These are phyloP conservation scores for Colletotrichum sojae DNA, from an alignment of 2,329 filamentous ascomycete genomes.

Conservation along the genomic window DNA sequence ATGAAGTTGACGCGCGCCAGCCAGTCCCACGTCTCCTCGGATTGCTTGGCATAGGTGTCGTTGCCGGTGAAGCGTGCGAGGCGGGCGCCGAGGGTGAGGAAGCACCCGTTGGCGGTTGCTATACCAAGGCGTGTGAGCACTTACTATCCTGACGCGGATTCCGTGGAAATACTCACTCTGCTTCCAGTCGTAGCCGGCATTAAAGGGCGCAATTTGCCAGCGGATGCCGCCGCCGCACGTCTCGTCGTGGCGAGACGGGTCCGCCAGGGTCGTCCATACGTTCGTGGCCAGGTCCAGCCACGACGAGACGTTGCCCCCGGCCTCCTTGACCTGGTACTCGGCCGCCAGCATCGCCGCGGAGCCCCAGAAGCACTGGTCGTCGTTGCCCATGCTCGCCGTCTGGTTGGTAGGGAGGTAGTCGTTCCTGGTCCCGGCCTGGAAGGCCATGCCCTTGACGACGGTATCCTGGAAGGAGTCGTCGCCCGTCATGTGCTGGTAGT, in stretches of 20 bases:
- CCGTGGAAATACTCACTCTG: slow-evolving; percentile 51
- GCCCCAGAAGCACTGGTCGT: slow-evolving; percentile 74
- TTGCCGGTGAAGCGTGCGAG: slow-evolving; percentile 74
- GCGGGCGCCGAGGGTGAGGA: slow-evolving; percentile 68
- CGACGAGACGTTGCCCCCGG: slow-evolving; percentile 53
- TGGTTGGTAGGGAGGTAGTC: slow-evolving; percentile 66
- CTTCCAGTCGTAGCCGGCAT: slow-evolving; percentile 78
- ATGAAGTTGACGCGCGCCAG: slow-evolving; percentile 63
- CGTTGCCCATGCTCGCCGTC: slow-evolving; percentile 65
- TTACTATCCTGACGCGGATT: background rate
- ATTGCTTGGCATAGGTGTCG: slow-evolving; percentile 68
- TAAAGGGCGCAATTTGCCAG: slow-evolving; percentile 77
- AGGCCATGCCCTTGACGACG: slow-evolving; percentile 59
- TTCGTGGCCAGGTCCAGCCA: slow-evolving; percentile 71
- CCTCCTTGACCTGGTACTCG: slow-evolving; percentile 66
- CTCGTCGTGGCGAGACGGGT: slow-evolving; percentile 61
- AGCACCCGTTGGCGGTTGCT: slow-evolving; percentile 62
- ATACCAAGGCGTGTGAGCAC: background rate
- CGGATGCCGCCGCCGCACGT: slow-evolving; percentile 74
- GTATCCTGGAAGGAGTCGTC: slow-evolving; percentile 67
- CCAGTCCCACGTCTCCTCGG: slow-evolving; percentile 71
- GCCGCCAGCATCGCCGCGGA: slow-evolving; percentile 70
- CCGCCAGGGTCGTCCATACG: slow-evolving; percentile 67
- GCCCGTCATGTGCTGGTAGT: slow-evolving; percentile 57
- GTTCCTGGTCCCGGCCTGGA: slow-evolving; percentile 61